Percentiles rank a stretch among this genome's conserved stretches.
These are phyloP conservation scores for Pochonia chlamydosporia DNA, from an alignment of 2,329 filamentous ascomycete species.

Conservation along the genomic window DNA sequence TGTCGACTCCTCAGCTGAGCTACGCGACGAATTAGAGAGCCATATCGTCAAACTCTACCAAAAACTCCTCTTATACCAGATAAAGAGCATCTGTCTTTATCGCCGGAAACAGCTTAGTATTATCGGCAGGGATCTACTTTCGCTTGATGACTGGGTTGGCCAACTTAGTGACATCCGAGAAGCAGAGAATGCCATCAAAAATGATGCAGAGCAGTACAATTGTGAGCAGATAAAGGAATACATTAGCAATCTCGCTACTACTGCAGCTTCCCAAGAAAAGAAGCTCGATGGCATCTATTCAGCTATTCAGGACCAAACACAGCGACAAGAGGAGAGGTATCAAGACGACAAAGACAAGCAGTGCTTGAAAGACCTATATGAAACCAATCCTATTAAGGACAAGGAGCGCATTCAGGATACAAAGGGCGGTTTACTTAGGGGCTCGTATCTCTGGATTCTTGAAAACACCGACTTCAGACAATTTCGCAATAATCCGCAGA, in stretches of 20 bases:
- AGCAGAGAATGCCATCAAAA: slow-evolving; percentile 17
- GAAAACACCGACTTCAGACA: slow-evolving; percentile 17
- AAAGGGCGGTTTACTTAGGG: slow-evolving; percentile 27
- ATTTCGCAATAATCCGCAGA: slow-evolving; percentile 17
- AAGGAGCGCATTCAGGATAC: slow-evolving; percentile 27
- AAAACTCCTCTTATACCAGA: slow-evolving; percentile 32
- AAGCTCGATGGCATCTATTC: no score
- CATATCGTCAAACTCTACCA: slow-evolving; percentile 30
- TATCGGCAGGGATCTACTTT: no score
- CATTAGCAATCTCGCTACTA: slow-evolving; percentile 10
- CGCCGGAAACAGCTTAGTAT: slow-evolving; percentile 20
- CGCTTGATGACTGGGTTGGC: no score
- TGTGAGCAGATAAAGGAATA: slow-evolving; percentile 7
- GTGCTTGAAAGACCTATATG: slow-evolving; percentile 17
- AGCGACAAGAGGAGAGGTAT: slow-evolving; percentile 9
- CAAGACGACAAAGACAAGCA: slow-evolving; percentile 13
- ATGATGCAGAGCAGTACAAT: slow-evolving; percentile 12
- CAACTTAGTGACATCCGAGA: slow-evolving; percentile 21
- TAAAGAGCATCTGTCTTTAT: slow-evolving; percentile 33
- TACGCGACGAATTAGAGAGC: slow-evolving; percentile 18
- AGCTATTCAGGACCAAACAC: slow-evolving; percentile 11
- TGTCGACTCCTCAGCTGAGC: slow-evolving; percentile 29
- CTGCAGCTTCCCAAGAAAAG: slow-evolving; percentile 1
- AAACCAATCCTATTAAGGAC: slow-evolving; percentile 25
- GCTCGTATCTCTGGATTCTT: slow-evolving; percentile 31